A percentile compares a stretch with the other conserved stretches of the same genome.
Evolutionary conservation across 148 eudicot species (phyloP).

Genomic region (Rhododendron kiyosumense): DNA sequence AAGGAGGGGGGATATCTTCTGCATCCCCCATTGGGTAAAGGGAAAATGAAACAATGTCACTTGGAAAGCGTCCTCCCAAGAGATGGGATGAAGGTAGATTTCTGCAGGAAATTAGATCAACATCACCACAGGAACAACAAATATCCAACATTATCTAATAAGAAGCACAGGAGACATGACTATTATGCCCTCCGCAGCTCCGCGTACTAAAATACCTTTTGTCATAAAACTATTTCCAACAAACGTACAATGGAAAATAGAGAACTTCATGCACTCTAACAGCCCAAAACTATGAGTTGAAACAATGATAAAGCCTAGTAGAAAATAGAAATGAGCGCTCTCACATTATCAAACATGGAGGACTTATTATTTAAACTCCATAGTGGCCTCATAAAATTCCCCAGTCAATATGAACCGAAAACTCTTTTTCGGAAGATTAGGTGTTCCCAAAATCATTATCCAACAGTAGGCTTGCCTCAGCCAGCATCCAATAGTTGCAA

Average conservation of each 20-base stretch:
- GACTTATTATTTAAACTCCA: not conserved
- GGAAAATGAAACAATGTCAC: not conserved
- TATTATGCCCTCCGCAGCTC: not conserved
- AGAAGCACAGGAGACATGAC: not conserved
- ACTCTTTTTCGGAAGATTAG: not conserved
- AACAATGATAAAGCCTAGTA: not conserved
- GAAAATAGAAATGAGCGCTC: not conserved
- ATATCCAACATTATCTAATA: not conserved
- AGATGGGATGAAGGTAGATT: not conserved
- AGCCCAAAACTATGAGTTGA: not conserved
- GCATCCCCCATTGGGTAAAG: conserved; percentile 51
- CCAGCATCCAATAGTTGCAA: not conserved
- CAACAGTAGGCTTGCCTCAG: not conserved
- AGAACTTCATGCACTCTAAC: not conserved
- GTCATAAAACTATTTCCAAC: not conserved
- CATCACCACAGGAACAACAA: not conserved
- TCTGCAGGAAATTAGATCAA: conserved; percentile 10
- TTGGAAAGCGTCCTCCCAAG: not conserved
- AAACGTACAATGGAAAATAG: not conserved
- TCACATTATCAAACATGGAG: not conserved
- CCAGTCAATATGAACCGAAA: not conserved
- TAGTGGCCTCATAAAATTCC: not conserved
- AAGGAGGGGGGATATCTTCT: conserved; percentile 55
- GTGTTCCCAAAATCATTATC: not conserved
- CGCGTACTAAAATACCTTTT: not conserved